Evolutionary conservation across 2,329 filamentous ascomycete species (phyloP), one percentile per base, ranked within the genome.

Genomic region (Colletotrichum sp.): DNA sequence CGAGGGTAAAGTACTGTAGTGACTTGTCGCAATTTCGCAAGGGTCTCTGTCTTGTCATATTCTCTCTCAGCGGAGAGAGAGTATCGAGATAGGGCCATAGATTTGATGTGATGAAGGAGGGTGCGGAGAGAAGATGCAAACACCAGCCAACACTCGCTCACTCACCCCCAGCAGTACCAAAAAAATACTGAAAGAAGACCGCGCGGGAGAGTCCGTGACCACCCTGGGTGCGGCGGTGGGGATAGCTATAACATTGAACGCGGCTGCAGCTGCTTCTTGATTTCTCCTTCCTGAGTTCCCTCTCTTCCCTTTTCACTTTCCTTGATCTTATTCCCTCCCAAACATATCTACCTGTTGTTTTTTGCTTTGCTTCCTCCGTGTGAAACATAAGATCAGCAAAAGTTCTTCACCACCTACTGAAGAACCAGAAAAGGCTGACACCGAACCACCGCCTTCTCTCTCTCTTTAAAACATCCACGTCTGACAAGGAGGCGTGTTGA

Each of bases 401-500:
- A 59, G 64, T 64, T n/a, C 26, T 63, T 52, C 18, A 24, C 44
- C 34, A 10, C 16, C 30, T 60, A 15, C 32, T 32, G 21, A 52
- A 36, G 44, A 60, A 52, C 16, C n/a, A 13, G n/a, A 52, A 21
- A 52, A 52, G 44, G 44, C 44, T 52, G 44, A 52, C n/a, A 52
- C 44, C 44, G 44, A 60, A 28, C 9, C 57, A 65, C 18, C 28
- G 49, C 34, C 18, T 59, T 18, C 64, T 36, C 44, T 69, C 60
- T 72, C 32, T 70, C 71, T 76, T 70, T 36, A 71, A 75, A 76
- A 76, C 70, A 75, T 64, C 34, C 34, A 69, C 64, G 70, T 79
- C 63, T 69, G 62, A 76, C 71, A 76, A 78, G 68, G 71, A 76
- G 59, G 68, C 69, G 69, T 39, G 60, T 28, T 52, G n/a, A 52